A percentile compares a stretch with the other conserved stretches of the same genome.
Evolutionary conservation across 495 filamentous ascomycete species (phyloP).

Genomic region (Sordaria brevicollis): DNA sequence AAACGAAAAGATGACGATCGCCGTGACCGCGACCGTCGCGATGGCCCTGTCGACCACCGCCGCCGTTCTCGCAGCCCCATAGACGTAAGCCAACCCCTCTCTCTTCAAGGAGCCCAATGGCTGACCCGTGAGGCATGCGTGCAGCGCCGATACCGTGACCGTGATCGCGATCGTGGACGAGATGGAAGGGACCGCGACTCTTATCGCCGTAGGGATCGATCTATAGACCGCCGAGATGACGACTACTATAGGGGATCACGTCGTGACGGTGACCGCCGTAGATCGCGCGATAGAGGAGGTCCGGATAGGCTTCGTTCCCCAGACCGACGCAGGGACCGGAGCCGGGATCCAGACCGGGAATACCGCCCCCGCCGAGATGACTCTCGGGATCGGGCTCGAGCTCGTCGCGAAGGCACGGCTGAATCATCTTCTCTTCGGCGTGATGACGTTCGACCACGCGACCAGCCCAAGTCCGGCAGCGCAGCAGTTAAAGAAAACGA

Average conservation of each 20-base stretch:
- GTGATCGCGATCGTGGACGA: constrained; percentile 39
- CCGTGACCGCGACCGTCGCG: constrained; percentile 53
- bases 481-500: constrained; percentile 37
- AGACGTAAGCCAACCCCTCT: constrained; percentile 44
- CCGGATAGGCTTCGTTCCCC: constrained; percentile 36
- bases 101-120: neutral
- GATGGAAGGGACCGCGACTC: constrained; percentile 49
- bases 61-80: constrained; percentile 60
- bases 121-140: constrained; percentile 21
- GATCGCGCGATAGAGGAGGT: constrained; percentile 55
- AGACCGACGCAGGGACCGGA: constrained; percentile 34
- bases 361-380: constrained; percentile 69
- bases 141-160: constrained; percentile 45
- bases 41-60: constrained; percentile 45
- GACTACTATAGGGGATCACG: constrained; percentile 53
- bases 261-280: constrained; percentile 36
- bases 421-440: constrained; percentile 61
- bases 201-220: constrained; percentile 63
- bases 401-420: constrained; percentile 66
- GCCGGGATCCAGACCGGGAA: constrained; percentile 54
- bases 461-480: constrained; percentile 29
- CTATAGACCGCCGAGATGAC: constrained; percentile 64
- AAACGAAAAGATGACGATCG: constrained; percentile 70
- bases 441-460: constrained; percentile 52
- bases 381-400: constrained; percentile 59